Conservation (phyloP, 2,329 filamentous ascomycete species). For the Tolypocladium capitatum region DNA sequence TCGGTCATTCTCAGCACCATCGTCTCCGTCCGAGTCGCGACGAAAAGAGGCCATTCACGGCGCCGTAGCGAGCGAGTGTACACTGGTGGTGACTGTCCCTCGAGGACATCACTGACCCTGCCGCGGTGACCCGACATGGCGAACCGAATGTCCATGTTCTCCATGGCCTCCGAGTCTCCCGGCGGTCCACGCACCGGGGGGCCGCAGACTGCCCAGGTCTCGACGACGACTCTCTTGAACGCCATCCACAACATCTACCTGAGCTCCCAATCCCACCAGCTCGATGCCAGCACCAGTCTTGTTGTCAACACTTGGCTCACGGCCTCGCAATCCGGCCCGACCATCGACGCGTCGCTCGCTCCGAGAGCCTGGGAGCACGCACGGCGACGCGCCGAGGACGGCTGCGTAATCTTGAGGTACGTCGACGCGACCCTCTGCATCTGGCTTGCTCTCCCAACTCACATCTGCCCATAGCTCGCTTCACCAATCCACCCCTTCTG, state of each 20-base stretch:
- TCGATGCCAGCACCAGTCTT: slow-evolving; percentile 82
- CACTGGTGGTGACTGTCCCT: slow-evolving; percentile 24
- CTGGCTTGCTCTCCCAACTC: background rate
- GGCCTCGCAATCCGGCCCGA: slow-evolving; percentile 55
- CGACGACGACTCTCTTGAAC: slow-evolving; percentile 86
- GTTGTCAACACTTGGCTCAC: slow-evolving; percentile 95
- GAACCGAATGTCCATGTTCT: slow-evolving; percentile 57
- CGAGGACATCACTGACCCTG: slow-evolving; percentile 17
- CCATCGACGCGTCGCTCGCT: slow-evolving; percentile 67
- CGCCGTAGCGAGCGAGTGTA: background rate
- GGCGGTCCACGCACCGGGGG: slow-evolving; percentile 43
- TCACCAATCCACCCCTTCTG: slow-evolving; percentile 75
- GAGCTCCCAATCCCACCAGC: slow-evolving; percentile 64
- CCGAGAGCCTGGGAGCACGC: slow-evolving; percentile 92
- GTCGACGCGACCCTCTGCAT: slow-evolving; percentile 14
- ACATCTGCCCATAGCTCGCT: slow-evolving; percentile 49
- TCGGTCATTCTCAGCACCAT: background rate
- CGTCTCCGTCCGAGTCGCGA: background rate
- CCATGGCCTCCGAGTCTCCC: slow-evolving; percentile 49
- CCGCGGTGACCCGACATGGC: slow-evolving; percentile 34
- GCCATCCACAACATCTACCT: slow-evolving; percentile 81
- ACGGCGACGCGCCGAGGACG: slow-evolving; percentile 84
- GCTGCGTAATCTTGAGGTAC: slow-evolving; percentile 80
- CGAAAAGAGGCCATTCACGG: background rate
- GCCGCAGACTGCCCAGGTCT: slow-evolving; percentile 66